Conservation (phyloP, 257 asterid species). For the Solanum medicagineum region DNA sequence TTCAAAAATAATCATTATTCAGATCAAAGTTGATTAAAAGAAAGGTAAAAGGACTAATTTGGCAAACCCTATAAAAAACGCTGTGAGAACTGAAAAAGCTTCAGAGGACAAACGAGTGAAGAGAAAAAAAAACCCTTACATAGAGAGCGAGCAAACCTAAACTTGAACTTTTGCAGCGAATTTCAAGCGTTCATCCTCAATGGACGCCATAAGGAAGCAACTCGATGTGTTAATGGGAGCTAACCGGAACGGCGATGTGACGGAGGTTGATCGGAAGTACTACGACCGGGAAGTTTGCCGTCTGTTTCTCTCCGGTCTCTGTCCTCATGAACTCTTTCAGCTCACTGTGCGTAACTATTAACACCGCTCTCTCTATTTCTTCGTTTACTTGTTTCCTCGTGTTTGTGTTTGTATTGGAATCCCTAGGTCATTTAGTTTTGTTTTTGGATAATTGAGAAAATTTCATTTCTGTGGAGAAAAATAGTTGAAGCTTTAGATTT, state of each 20-base stretch:
- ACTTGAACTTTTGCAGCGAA: not conserved
- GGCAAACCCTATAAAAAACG: not conserved
- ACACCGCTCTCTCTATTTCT: not conserved
- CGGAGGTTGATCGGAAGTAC: constrained; percentile 77
- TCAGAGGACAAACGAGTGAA: not conserved
- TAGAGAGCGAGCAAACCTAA: not conserved
- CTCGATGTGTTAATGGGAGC: constrained; percentile 91
- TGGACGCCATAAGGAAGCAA: constrained; percentile 93
- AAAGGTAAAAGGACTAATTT: not conserved
- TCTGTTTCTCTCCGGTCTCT: constrained; percentile 79
- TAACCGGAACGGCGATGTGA: constrained; percentile 76
- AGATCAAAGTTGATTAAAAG: too few relatives aligned
- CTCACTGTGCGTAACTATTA: constrained; percentile 45
- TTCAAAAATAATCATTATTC: too few relatives aligned
- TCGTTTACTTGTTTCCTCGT: not conserved
- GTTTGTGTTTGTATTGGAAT: not conserved
- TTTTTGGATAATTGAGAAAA: not conserved
- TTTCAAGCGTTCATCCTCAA: constrained; percentile 4
- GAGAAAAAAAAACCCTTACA: not conserved
- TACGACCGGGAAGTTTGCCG: constrained; percentile 93
- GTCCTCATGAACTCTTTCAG: constrained; percentile 92
- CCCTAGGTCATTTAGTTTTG: not conserved
- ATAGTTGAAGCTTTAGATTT: not conserved
- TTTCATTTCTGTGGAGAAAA: not conserved
- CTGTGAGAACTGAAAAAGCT: not conserved